A percentile compares a stretch with the other conserved stretches of the same genome.
phyloP scores from a whole-genome alignment of 441 rosid genomes.

The Adansonia grandidieri region DNA sequence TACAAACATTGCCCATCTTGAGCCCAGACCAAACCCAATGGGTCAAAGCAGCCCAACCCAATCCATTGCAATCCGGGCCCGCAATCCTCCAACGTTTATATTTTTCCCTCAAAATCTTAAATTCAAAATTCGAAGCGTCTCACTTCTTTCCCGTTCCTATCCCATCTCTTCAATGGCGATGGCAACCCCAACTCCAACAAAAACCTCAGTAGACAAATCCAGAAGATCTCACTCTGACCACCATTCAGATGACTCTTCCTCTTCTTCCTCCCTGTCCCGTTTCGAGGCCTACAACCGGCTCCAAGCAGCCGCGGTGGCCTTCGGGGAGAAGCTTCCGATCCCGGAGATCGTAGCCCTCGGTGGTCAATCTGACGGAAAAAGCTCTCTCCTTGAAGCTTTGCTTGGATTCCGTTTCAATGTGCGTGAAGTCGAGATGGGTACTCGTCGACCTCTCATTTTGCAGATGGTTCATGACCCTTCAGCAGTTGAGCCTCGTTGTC shows the following conservation, averaged over 20 bases:
- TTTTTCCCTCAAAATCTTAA: constrained; percentile 25
- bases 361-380: constrained; percentile 93
- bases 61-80: not conserved
- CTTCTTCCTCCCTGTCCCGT: constrained; percentile 42
- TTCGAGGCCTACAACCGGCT: constrained; percentile 94
- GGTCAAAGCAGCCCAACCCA: not conserved
- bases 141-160: constrained; percentile 16
- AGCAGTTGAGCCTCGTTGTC: constrained; percentile 84
- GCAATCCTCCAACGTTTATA: not conserved
- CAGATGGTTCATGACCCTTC: constrained; percentile 93
- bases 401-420: constrained; percentile 92
- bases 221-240: constrained; percentile 27
- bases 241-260: constrained; percentile 13
- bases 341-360: constrained; percentile 98
- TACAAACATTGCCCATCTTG: not conserved
- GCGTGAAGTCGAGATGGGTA: constrained; percentile 97
- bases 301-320: constrained; percentile 94
- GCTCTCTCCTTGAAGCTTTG: constrained; percentile 93
- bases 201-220: constrained; percentile 53
- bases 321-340: constrained; percentile 93
- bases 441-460: constrained; percentile 86
- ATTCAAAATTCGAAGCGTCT: constrained; percentile 31
- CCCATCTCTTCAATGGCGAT: constrained; percentile 53
- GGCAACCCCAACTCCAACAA: constrained; percentile 75
- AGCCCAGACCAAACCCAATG: not conserved